Conservation (phyloP, 73 alveolate genomes). For the Loxodes magnus region DNA sequence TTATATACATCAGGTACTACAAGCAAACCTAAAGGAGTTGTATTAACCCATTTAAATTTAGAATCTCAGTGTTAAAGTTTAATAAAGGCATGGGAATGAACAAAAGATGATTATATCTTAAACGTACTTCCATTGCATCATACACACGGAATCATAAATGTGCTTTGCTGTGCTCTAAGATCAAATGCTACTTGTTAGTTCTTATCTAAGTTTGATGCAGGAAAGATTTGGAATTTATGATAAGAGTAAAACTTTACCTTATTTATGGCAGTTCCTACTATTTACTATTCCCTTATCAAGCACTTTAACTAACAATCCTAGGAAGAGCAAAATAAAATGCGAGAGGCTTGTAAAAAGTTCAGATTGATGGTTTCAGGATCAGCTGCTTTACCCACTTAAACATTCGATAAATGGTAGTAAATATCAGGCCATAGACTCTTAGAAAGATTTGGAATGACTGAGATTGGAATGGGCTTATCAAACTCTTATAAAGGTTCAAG, state of each 20-base stretch:
- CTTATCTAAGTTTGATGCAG: conserved; percentile 15
- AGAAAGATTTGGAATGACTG: conserved; percentile 50
- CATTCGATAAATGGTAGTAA: conserved; percentile 11
- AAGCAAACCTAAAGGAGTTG: conserved; percentile 39
- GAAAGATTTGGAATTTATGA: conserved; percentile 10
- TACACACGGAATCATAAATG: conserved; percentile 27
- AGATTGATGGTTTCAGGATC: conserved; percentile 39
- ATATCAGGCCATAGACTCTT: conserved; percentile 23
- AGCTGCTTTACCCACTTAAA: conserved; percentile 19
- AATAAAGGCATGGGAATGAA: conserved; percentile 28
- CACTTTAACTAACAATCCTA: conserved; percentile 4
- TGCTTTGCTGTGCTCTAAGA: conserved; percentile 18
- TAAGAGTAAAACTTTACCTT: not conserved
- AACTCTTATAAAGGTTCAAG: conserved; percentile 21
- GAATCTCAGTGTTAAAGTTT: conserved; percentile 4
- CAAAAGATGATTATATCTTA: conserved; percentile 7
- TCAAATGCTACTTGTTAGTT: conserved; percentile 15
- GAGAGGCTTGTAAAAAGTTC: not conserved
- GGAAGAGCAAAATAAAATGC: not conserved
- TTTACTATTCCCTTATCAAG: conserved; percentile 13
- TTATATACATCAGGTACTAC: conserved; percentile 37
- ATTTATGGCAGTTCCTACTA: conserved; percentile 46
- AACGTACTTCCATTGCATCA: conserved; percentile 37
- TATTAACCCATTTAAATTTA: conserved; percentile 17
- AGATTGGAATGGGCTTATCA: conserved; percentile 29